Base-by-base conservation (phyloP, 2,329 filamentous ascomycete species). In the Phialocephala subalpina region DNA sequence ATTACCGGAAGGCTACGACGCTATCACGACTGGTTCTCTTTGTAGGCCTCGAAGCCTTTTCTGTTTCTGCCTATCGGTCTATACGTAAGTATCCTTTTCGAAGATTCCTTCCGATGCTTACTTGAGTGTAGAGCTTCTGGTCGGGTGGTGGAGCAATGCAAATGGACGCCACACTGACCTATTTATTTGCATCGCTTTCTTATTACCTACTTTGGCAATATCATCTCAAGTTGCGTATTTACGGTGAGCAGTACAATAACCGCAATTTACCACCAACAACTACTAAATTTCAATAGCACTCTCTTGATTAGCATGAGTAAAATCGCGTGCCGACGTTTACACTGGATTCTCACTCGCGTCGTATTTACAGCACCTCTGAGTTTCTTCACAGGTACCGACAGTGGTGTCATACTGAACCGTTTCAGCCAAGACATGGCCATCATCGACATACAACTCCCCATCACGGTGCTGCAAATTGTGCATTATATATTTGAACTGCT, bases 341-440 rank as follows among this genome's bases (percentile, higher is more conserved):
- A 59, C 25, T 42, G 38, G 35, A 59, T 42, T 38, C 57, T 59
- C 35, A 12, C 38, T n/a, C 35, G 38, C 16, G 57, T 59, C 27
- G 57, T 59, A 8, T 42, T 59, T 16, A 22, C 35, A 5, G 58
- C 58, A 5, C 58, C 58, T 2, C 35, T 60, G 9, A 12, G 11
- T 53, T 63, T 63, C 29, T 63, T 63, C 45, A 57, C 55, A 1
- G 36, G 18, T 4, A 63, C 55, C 2, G 61, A 63, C 29, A 58
- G 35, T 1, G 61, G 61, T 22, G 22, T 47, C 3, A 35, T 52
- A 1, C n/a, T 57, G 2, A 63, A 63, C n/a, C 53, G 55, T 1
- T 63, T 63, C 40, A 58, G 53, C n/a, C 61, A 63, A 35, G 61
- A 63, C 33, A 63, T 63, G 61, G 49, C 53, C 27, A 35, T 63